phyloP scores from a whole-genome alignment of 2,329 filamentous ascomycete genomes.

The Paecilomyces dactylethromorphus region DNA sequence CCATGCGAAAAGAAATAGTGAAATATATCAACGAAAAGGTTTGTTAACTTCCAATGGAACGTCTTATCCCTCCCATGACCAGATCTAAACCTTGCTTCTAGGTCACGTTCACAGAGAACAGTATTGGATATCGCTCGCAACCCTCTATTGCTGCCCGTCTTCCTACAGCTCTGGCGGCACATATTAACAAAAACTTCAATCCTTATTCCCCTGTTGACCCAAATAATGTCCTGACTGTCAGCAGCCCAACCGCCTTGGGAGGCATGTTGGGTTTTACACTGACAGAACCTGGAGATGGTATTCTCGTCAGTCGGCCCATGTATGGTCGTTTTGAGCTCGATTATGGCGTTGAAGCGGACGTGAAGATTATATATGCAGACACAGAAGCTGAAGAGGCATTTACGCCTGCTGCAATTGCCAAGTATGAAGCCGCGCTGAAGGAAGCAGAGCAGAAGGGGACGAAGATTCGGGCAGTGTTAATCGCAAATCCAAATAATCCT shows the following conservation, averaged over 20 bases:
- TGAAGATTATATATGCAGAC: constrained; percentile 33
- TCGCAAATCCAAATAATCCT: constrained; percentile 43
- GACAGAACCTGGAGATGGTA: constrained; percentile 39
- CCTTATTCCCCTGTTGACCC: constrained; percentile 26
- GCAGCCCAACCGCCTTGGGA: constrained; percentile 36
- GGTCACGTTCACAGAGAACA: constrained; percentile 24
- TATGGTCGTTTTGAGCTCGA: constrained; percentile 47
- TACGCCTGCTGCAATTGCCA: constrained; percentile 17
- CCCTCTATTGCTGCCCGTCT: constrained; percentile 32
- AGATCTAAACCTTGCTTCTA: constrained; percentile 4
- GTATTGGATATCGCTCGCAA: constrained; percentile 36
- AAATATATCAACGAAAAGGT: constrained; percentile 34
- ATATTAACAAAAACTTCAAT: constrained; percentile 37
- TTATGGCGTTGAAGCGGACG: constrained; percentile 38
- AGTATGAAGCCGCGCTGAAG: constrained; percentile 33
- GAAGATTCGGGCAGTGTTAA: constrained; percentile 33
- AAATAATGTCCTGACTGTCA: constrained; percentile 34
- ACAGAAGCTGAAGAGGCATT: constrained; percentile 35
- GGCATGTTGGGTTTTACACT: constrained; percentile 39
- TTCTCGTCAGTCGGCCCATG: constrained; percentile 40
- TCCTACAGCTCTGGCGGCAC: constrained; percentile 32
- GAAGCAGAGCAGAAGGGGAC: constrained; percentile 24
- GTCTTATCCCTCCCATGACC: neutral
- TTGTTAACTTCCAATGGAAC: neutral
- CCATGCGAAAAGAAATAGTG: constrained; percentile 31